These are phyloP conservation scores for Sporisorium iseilematis-ciliati DNA, from an alignment of 1,284 basidiomycete species.

Conservation along the genomic window DNA sequence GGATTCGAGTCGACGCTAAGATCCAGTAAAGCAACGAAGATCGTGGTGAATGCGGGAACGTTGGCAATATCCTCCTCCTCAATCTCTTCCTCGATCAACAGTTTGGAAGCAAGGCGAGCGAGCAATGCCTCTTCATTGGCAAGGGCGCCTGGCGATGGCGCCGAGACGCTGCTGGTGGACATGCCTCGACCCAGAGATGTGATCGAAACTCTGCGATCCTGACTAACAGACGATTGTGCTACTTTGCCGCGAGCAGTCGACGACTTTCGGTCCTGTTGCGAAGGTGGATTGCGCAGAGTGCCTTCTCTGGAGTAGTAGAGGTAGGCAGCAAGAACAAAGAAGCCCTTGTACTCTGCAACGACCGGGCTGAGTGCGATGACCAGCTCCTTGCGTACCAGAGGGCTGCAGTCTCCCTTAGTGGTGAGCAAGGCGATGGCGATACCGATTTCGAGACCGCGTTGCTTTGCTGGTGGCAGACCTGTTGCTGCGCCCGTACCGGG, in stretches of 20 bases:
- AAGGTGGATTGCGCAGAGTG: constrained; percentile 17
- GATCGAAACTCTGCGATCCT: constrained; percentile 21
- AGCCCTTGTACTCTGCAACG: constrained; percentile 94
- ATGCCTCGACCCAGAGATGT: constrained; percentile 13
- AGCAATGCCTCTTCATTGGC: constrained; percentile 75
- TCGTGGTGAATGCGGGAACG: constrained; percentile 89
- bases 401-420: constrained; percentile 92
- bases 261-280: constrained; percentile 23
- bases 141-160: constrained; percentile 17
- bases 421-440: constrained; percentile 75
- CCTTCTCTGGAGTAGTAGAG: constrained; percentile 82
- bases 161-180: constrained; percentile 23
- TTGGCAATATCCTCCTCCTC: constrained; percentile 83
- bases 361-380: constrained; percentile 90
- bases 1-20: constrained; percentile 91
- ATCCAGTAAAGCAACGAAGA: constrained; percentile 89
- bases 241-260: constrained; percentile 19
- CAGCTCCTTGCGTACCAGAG: constrained; percentile 95
- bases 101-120: constrained; percentile 78
- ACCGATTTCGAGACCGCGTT: constrained; percentile 75
- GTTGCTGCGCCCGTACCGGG: constrained; percentile 87
- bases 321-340: constrained; percentile 96
- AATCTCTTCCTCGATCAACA: constrained; percentile 75
- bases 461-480: constrained; percentile 79
- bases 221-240: constrained; percentile 11